Base-by-base conservation (phyloP, 192 early-diverging fungal genomes). In the Lunasporangiospora selenospora region DNA sequence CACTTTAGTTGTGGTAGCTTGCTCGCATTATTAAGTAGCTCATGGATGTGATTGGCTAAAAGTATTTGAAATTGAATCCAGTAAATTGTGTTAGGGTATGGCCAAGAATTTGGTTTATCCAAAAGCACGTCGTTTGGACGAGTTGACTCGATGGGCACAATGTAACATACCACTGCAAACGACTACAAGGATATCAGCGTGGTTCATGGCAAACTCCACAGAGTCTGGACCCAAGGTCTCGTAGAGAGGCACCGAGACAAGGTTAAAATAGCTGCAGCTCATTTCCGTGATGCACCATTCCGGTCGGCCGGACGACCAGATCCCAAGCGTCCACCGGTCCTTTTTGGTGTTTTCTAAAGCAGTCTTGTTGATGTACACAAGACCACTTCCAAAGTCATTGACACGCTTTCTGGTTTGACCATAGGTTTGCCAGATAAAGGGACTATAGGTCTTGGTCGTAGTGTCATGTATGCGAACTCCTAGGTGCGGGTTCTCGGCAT, bases 151-250 rank as follows among this genome's bases (percentile, higher is more conserved):
- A n/a, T n/a, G n/a, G n/a, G n/a, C n/a, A n/a, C n/a, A n/a, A n/a
- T n/a, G n/a, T 50, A 2, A 32, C 44, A 38, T 57, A 65, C 63
- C 53, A 36, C 41, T 24, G 58, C 85, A 50, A 13, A 93, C 83
- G 23, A 93, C 65, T 33, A 91, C 53, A 18, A 77, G 63, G 43
- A 93, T 76, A 26, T 93, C 93, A 13, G 93, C 80, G 56, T 95
- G 91, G 64, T 91, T 93, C 37, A 95, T 65, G 27, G 94, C 89
- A 67, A 88, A 94, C 77, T 90, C 84, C 39, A 95, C 70, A 7
- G 89, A 81, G 19, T 93, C 92, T 0, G 85, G 77, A 45, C 93
- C 97, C 24, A 97, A 83, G 9, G 93, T 94, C 59, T 97, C 94
- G 79, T 95, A 95, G 12, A 97, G 79, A 2, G 94, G 81, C 8